Base-by-base conservation (phyloP, 2,329 filamentous ascomycete species). In the Aspergillus jensenii region DNA sequence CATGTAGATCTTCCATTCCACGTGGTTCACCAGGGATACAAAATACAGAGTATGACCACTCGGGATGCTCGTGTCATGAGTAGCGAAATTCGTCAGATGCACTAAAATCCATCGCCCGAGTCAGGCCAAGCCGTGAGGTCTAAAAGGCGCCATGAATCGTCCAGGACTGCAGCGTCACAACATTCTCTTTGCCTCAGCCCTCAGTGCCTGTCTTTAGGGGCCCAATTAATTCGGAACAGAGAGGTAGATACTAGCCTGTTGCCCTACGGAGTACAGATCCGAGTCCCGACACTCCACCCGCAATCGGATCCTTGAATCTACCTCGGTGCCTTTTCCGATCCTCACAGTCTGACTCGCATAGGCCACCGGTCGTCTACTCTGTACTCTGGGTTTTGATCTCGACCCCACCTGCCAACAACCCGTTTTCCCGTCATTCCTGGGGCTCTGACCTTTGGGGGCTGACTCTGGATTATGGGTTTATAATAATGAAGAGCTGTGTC, bases 271-370 rank as follows among this genome's bases (percentile, higher is more conserved):
- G 40, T 17, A 37, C 41, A 25, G 41, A 53, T 39, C 51, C 41
- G 41, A 25, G 41, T 46, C 27, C 51, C 41, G 41, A 25, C 41
- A 25, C 51, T 21, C 51, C 51, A 53, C 51, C 31, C 25, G 17
- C 43, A 48, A 39, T 39, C 31, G 14, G 51, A 53, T 53, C 33
- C 48, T 51, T 27, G 43, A 53, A 37, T 39, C 17, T 46, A 31
- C 41, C 51, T 53, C 51, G 51, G 51, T 27, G 27, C 31, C 31
- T 31, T 6, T 46, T 46, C 51, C 51, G 51, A 53, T 40, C 31
- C 41, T 46, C n/a, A 39, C 37, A 15, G 21, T 27, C 25, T 45
- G 25, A 53, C 41, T 53, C 51, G 50, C 41, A 39, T 46, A 23
- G 46, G n/a, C 41, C 19, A 23, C 19, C 6, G 11, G 40, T 43